Percentiles rank a stretch among this genome's conserved stretches.
Evolutionary conservation across 805 yeast genomes (phyloP).

Genomic region (Candida qinlingensis): DNA sequence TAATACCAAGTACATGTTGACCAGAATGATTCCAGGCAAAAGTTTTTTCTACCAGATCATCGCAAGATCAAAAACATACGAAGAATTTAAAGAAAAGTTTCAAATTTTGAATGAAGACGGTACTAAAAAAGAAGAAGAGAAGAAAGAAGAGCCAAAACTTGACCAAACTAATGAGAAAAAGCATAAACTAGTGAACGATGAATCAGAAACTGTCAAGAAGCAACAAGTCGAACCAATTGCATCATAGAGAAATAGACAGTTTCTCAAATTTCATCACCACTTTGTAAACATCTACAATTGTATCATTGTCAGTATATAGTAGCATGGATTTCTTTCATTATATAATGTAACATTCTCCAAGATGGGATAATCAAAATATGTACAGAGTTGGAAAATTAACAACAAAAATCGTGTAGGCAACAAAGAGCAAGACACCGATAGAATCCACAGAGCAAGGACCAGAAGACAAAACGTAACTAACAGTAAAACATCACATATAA

Average conservation of each 20-base stretch:
- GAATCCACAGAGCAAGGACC: not conserved
- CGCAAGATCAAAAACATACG: slow-evolving; percentile 49
- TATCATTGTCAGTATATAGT: not conserved
- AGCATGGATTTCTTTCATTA: slow-evolving; percentile 1
- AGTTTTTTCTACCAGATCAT: slow-evolving; percentile 52
- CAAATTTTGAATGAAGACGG: slow-evolving; percentile 17
- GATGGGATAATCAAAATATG: slow-evolving; percentile 3
- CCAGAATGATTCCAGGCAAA: slow-evolving; percentile 77
- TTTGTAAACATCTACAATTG: not conserved
- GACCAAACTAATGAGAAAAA: slow-evolving; percentile 11
- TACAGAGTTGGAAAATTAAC: slow-evolving; percentile 1
- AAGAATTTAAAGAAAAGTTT: slow-evolving; percentile 36
- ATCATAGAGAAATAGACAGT: not conserved
- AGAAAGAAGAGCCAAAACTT: not conserved
- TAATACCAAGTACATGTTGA: slow-evolving; percentile 77
- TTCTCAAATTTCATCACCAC: no score
- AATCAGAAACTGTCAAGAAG: slow-evolving; percentile 10
- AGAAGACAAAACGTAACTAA: not conserved
- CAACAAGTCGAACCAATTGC: slow-evolving; percentile 14
- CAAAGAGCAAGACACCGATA: not conserved
- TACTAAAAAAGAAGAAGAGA: not conserved
- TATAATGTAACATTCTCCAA: slow-evolving; percentile 3
- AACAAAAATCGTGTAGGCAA: not conserved
- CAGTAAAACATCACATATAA: no score
- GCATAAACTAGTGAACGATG: slow-evolving; percentile 11